These are phyloP conservation scores for Trichosanthes truncata DNA, from an alignment of 306 rosid genomes.

Conservation along the genomic window DNA sequence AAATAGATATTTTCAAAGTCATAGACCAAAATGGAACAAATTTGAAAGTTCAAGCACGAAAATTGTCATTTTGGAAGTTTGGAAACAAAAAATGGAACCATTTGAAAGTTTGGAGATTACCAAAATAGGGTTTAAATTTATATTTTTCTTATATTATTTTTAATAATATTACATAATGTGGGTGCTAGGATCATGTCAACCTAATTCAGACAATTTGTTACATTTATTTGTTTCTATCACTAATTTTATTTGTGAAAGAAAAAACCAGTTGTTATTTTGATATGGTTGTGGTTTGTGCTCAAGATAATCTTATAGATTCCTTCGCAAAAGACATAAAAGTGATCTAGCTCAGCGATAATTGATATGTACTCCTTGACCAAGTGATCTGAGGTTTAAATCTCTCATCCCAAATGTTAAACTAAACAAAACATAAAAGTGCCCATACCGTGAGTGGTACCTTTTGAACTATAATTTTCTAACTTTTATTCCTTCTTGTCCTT, in stretches of 20 bases:
- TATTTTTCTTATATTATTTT: too few species aligned
- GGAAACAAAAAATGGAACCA: too few species aligned
- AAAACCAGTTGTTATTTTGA: background rate
- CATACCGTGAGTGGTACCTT: background rate
- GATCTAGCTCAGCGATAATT: too few species aligned
- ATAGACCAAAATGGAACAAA: too few species aligned
- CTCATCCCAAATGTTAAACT: too few species aligned
- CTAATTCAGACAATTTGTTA: background rate
- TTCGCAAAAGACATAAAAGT: background rate
- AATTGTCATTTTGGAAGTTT: too few species aligned
- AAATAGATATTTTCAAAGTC: too few species aligned
- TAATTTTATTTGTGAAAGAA: background rate
- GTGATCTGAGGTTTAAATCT: too few species aligned
- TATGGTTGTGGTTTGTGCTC: background rate
- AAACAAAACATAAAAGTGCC: background rate
- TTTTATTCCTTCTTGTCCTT: background rate
- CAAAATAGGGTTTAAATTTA: too few species aligned
- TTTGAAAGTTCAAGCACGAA: too few species aligned
- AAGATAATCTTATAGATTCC: background rate
- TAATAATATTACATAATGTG: background rate
- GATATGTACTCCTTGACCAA: too few species aligned
- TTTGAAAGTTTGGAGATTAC: too few species aligned
- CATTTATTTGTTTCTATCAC: background rate
- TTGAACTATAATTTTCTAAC: background rate
- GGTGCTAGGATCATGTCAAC: background rate